These are phyloP conservation scores for Hypoxylon sp. DNA, from an alignment of 2,329 filamentous ascomycete genomes.

Conservation along the genomic window DNA sequence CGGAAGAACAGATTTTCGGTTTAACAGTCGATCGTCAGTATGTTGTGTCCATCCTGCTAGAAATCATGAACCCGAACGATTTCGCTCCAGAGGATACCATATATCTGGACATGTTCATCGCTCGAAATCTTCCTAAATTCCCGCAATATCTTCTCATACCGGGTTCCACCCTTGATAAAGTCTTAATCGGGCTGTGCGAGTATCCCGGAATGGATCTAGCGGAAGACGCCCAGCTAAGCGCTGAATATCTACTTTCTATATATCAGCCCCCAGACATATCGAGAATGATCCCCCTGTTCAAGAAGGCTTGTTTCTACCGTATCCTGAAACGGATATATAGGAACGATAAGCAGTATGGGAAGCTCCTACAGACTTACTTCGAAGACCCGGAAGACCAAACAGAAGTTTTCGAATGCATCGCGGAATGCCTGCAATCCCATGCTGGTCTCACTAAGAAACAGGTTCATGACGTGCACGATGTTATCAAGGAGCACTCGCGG, in stretches of 20 bases:
- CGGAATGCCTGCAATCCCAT: conserved; percentile 76
- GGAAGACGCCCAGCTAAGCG: conserved; percentile 96
- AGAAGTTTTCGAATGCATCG: conserved; percentile 82
- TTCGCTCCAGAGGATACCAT: conserved; percentile 87
- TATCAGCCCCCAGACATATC: conserved; percentile 90
- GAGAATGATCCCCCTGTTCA: conserved; percentile 80
- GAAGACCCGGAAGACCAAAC: conserved; percentile 84
- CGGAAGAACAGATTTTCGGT: conserved; percentile 75
- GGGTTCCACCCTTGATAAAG: conserved; percentile 83
- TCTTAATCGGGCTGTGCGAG: conserved; percentile 84
- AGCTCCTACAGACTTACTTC: conserved; percentile 84
- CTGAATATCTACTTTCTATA: conserved; percentile 92
- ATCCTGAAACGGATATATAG: conserved; percentile 92
- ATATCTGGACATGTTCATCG: conserved; percentile 98
- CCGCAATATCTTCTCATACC: conserved; percentile 94
- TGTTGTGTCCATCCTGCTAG: conserved; percentile 88
- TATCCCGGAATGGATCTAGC: conserved; percentile 84
- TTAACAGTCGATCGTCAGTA: conserved; percentile 90
- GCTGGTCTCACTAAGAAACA: conserved; percentile 77
- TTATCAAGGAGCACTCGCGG: conserved; percentile 73
- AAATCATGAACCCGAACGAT: conserved; percentile 84
- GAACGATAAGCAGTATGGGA: conserved; percentile 81
- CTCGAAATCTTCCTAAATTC: conserved; percentile 94
- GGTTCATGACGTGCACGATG: conserved; percentile 74
- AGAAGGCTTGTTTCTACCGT: conserved; percentile 85